These are phyloP conservation scores for Lophium mytilinum DNA, from an alignment of 495 filamentous ascomycete species.

Conservation along the genomic window DNA sequence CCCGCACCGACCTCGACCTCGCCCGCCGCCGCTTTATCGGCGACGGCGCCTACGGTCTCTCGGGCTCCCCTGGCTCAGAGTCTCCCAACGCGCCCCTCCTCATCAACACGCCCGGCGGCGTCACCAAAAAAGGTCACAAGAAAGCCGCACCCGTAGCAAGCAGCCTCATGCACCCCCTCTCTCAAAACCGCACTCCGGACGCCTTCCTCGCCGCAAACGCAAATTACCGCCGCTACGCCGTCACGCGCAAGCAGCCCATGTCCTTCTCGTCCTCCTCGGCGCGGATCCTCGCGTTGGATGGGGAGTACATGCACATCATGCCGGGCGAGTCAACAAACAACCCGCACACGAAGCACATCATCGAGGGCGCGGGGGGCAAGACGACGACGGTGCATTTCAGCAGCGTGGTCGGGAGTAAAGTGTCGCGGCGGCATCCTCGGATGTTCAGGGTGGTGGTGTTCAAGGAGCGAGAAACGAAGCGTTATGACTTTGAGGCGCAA, in stretches of 20 bases:
- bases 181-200: conserved; percentile 51
- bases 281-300: conserved; percentile 80
- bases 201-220: conserved; percentile 46
- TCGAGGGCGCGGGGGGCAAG: conserved; percentile 48
- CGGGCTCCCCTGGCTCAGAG: conserved; percentile 70
- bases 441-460: conserved; percentile 83
- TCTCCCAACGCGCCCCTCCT: conserved; percentile 72
- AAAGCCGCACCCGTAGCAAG: conserved; percentile 10
- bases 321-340: conserved; percentile 46
- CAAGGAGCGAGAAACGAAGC: conserved; percentile 77
- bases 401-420: conserved; percentile 88
- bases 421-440: conserved; percentile 80
- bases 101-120: conserved; percentile 48
- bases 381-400: conserved; percentile 87
- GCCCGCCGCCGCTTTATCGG: conserved; percentile 77
- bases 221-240: conserved; percentile 78
- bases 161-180: conserved; percentile 57
- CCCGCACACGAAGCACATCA: conserved; percentile 32
- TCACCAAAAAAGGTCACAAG: conserved; percentile 51
- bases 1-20: conserved; percentile 76
- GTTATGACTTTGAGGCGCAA: conserved; percentile 92
- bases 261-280: conserved; percentile 79
- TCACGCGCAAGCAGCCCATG: conserved; percentile 91
- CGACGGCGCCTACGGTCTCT: conserved; percentile 64
- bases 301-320: conserved; percentile 93